Evolutionary conservation across 2,329 filamentous ascomycete genomes (phyloP).

Genomic region (Lachnellula arida): DNA sequence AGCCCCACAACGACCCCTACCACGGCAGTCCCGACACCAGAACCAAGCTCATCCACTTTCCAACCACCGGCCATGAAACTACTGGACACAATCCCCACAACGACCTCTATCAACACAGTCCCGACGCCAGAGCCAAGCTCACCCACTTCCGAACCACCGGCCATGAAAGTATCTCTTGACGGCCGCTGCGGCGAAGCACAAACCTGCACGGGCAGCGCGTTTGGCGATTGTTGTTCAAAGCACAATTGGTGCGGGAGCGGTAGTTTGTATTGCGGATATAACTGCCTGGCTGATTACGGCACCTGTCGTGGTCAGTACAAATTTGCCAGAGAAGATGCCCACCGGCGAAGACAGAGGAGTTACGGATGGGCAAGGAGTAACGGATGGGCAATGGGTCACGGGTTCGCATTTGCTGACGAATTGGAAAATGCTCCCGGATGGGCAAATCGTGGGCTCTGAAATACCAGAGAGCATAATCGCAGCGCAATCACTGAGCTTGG

Average conservation of each 20-base stretch:
- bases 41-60: not conserved
- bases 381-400: too few relatives aligned
- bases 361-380: too few relatives aligned
- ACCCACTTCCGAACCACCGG: not conserved
- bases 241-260: not conserved
- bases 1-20: not conserved
- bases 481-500: too few relatives aligned
- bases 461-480: too few relatives aligned
- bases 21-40: not conserved
- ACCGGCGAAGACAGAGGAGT: too few relatives aligned
- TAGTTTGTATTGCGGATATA: not conserved
- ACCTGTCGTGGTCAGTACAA: not conserved
- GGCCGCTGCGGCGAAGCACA: not conserved
- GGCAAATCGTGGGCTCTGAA: too few relatives aligned
- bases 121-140: not conserved
- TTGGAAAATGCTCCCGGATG: too few relatives aligned
- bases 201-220: not conserved
- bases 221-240: not conserved
- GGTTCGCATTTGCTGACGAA: too few relatives aligned
- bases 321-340: too few relatives aligned
- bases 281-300: not conserved
- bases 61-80: not conserved
- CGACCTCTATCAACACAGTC: not conserved
- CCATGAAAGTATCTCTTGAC: not conserved
- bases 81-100: not conserved